Conservation (phyloP, 2,329 filamentous ascomycete species). For the Zalaria obscura region DNA sequence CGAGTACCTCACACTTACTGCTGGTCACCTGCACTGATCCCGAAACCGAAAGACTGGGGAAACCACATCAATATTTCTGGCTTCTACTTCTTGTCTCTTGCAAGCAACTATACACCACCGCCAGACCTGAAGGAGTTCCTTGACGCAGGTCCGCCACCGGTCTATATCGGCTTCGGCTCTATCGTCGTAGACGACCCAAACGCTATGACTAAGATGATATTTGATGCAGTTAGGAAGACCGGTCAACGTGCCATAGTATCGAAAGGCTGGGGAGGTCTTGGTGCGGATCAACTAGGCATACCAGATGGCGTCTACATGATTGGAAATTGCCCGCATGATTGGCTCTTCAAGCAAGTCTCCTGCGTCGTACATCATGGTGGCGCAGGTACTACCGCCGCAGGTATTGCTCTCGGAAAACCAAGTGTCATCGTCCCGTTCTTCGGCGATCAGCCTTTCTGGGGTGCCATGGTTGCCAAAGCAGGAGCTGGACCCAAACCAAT, state of each 20-base stretch:
- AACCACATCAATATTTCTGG: conserved; percentile 58
- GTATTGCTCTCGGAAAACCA: conserved; percentile 35
- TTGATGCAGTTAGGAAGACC: conserved; percentile 47
- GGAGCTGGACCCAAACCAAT: conserved; percentile 37
- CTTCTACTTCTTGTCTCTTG: conserved; percentile 61
- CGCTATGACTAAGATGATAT: conserved; percentile 55
- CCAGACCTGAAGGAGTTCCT: conserved; percentile 54
- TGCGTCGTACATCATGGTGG: conserved; percentile 47
- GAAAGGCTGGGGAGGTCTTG: conserved; percentile 38
- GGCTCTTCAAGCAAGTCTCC: conserved; percentile 43
- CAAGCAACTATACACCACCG: conserved; percentile 51
- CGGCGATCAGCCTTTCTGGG: conserved; percentile 44
- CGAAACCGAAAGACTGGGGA: conserved; percentile 65
- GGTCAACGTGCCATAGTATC: conserved; percentile 41
- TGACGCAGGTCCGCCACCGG: conserved; percentile 52
- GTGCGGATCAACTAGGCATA: conserved; percentile 22
- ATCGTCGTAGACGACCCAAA: conserved; percentile 69
- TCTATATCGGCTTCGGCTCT: conserved; percentile 74
- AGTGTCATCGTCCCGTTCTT: conserved; percentile 44
- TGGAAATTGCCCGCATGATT: conserved; percentile 43
- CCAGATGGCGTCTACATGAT: conserved; percentile 33
- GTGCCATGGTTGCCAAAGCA: conserved; percentile 34
- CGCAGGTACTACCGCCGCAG: conserved; percentile 43
- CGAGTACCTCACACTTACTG: conserved; percentile 80
- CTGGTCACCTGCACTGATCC: conserved; percentile 72